phyloP scores from a whole-genome alignment of 345 rosid genomes.

The Moricandia arvensis region DNA sequence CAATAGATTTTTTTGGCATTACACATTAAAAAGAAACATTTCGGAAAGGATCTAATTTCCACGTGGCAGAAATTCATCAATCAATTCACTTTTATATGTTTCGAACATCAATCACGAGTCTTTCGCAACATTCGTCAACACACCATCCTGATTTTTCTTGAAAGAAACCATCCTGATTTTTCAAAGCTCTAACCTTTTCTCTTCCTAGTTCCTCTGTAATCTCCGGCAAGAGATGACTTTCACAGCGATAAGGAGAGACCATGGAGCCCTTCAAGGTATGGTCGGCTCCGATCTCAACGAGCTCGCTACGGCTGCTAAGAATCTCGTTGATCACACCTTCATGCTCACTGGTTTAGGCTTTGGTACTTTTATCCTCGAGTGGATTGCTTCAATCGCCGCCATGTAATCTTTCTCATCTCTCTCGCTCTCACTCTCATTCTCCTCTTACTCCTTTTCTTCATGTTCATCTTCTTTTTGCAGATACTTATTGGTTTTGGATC shows the following conservation, averaged over 20 bases:
- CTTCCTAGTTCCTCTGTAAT: background rate
- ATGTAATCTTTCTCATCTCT: constrained; percentile 36
- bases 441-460: background rate
- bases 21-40: no score
- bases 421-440: background rate
- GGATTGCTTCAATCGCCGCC: constrained; percentile 84
- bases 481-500: constrained; percentile 83
- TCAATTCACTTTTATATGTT: background rate
- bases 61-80: background rate
- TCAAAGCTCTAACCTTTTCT: background rate
- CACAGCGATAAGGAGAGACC: constrained; percentile 45
- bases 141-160: no score
- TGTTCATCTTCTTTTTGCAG: constrained; percentile 44
- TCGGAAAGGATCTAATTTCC: no score
- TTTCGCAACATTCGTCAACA: background rate
- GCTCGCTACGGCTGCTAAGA: constrained; percentile 48
- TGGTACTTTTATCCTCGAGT: constrained; percentile 71
- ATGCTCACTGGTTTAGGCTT: constrained; percentile 59
- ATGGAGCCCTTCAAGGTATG: constrained; percentile 33
- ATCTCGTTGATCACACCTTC: constrained; percentile 46
- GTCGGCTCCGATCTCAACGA: constrained; percentile 53
- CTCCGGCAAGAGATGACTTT: constrained; percentile 29
- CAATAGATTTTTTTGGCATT: no score
- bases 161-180: no score
- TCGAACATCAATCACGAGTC: background rate